phyloP scores from a whole-genome alignment of 2,329 filamentous ascomycete genomes.

The Cephalotrichum gorgonifer region DNA sequence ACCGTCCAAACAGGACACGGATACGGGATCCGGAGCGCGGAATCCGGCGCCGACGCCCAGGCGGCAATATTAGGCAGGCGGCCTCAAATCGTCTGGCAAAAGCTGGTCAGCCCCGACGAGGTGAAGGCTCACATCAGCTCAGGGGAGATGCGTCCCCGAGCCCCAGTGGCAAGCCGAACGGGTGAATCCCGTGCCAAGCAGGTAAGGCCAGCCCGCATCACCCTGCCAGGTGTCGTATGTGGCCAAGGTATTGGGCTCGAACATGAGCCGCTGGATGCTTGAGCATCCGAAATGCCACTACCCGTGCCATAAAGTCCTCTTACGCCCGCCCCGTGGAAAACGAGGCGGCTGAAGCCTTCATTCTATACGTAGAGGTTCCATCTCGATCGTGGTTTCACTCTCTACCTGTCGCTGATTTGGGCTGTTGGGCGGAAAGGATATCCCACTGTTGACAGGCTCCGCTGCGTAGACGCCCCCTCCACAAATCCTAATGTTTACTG shows the following conservation, averaged over 20 bases:
- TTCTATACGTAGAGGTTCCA: not conserved
- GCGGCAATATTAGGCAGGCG: not conserved
- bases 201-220: not conserved
- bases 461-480: not conserved
- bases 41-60: not conserved
- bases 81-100: not conserved
- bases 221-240: not conserved
- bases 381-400: not conserved
- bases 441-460: not conserved
- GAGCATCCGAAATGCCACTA: not conserved
- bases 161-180: too few species aligned
- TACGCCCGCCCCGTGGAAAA: not conserved
- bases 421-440: not conserved
- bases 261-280: not conserved
- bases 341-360: not conserved
- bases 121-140: not conserved
- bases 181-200: too few species aligned
- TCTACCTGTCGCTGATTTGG: not conserved
- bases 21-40: not conserved
- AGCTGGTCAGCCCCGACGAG: not conserved
- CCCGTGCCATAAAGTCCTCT: not conserved
- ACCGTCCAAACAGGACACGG: not conserved
- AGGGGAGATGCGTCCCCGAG: not conserved
- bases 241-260: not conserved
- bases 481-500: not conserved